phyloP scores from a whole-genome alignment of 164 flowering plant genomes.

The Nelumbo lutea region DNA sequence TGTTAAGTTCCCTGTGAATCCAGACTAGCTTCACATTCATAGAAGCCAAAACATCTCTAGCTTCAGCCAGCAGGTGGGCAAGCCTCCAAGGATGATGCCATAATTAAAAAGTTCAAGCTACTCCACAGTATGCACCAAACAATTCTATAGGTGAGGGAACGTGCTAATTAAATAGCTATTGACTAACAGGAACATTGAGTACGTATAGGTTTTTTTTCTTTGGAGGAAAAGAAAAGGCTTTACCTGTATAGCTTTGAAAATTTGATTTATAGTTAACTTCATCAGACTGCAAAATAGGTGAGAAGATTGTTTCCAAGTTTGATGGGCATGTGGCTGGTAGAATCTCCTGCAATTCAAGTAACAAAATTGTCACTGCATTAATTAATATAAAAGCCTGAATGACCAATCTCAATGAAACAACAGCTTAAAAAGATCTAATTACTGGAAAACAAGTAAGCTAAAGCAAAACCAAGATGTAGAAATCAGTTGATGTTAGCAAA shows the following conservation, averaged over 20 bases:
- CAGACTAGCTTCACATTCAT: neutral
- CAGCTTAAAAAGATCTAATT: neutral
- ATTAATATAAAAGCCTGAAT: neutral
- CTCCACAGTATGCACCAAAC: neutral
- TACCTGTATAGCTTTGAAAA: conserved; percentile 34
- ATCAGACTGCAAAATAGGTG: conserved; percentile 33
- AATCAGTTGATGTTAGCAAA: neutral
- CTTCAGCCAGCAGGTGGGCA: no score
- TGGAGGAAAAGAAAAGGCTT: neutral
- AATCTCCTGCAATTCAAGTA: conserved; percentile 32
- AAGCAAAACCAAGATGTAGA: neutral
- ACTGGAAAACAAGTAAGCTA: neutral
- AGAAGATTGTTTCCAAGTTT: conserved; percentile 53
- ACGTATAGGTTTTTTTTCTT: neutral
- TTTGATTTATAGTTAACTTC: conserved; percentile 23
- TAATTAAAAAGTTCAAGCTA: neutral
- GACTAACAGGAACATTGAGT: neutral
- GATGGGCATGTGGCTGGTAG: conserved; percentile 30
- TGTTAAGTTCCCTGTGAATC: neutral
- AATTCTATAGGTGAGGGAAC: neutral
- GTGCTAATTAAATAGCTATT: neutral
- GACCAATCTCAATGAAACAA: neutral
- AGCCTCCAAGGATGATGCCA: neutral
- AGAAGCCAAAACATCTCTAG: no score
- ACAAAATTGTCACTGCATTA: neutral